Evolutionary conservation across 495 filamentous ascomycete species (phyloP).

Genomic region (Usnea hakonensis): DNA sequence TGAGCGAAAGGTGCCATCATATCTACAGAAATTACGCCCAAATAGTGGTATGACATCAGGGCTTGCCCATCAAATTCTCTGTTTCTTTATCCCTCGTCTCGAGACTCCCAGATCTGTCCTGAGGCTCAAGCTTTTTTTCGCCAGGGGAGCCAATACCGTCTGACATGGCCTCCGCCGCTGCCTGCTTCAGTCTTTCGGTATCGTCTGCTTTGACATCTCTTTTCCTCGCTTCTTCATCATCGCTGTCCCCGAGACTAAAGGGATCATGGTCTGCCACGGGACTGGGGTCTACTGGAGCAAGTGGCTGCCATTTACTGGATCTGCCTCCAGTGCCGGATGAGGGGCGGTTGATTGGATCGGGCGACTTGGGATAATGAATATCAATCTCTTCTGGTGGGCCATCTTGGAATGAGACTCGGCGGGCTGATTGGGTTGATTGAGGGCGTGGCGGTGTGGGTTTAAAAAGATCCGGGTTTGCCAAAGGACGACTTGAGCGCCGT

Average conservation of each 20-base stretch:
- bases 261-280: slow-evolving; percentile 89
- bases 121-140: slow-evolving; percentile 28
- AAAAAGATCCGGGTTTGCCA: slow-evolving; percentile 73
- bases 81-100: slow-evolving; percentile 39
- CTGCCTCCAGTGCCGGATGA: slow-evolving; percentile 44
- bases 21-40: slow-evolving; percentile 7
- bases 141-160: slow-evolving; percentile 34
- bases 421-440: slow-evolving; percentile 48
- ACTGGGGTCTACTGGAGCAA: slow-evolving; percentile 77
- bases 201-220: slow-evolving; percentile 60
- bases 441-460: slow-evolving; percentile 59
- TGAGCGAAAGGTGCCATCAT: not conserved
- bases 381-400: slow-evolving; percentile 67
- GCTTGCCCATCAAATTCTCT: slow-evolving; percentile 36
- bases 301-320: slow-evolving; percentile 92
- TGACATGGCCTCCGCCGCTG: slow-evolving; percentile 58
- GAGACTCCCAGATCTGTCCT: slow-evolving; percentile 30
- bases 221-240: slow-evolving; percentile 77
- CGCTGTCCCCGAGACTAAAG: slow-evolving; percentile 91
- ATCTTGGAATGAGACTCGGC: slow-evolving; percentile 75
- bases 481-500: slow-evolving; percentile 52
- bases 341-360: slow-evolving; percentile 38
- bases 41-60: slow-evolving; percentile 13
- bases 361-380: slow-evolving; percentile 60
- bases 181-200: slow-evolving; percentile 60